Conservation (phyloP, 1,139 yeast genomes). For the Suhomyces ambrosiae region DNA sequence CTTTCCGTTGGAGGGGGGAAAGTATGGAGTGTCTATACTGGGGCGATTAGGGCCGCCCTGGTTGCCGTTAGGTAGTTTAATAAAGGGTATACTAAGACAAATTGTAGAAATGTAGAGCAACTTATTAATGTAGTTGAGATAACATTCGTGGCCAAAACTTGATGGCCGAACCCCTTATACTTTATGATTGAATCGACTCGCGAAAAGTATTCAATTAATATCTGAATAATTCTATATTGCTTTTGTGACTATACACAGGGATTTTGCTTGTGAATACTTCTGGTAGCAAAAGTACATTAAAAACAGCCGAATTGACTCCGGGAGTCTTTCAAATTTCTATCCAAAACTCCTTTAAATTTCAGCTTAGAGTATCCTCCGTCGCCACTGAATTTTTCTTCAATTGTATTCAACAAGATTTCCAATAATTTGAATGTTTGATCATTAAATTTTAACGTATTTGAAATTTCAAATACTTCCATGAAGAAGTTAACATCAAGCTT, state of each 20-base stretch:
- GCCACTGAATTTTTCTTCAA: conserved; percentile 30
- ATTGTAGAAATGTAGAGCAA: conserved; percentile 1
- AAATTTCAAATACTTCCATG: conserved; percentile 43
- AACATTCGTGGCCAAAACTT: too few species aligned
- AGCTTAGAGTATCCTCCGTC: conserved; percentile 22
- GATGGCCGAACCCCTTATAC: too few species aligned
- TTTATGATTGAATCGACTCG: too few species aligned
- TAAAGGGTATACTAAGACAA: neutral
- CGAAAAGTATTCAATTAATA: too few species aligned
- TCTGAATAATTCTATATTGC: too few species aligned
- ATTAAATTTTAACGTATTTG: conserved; percentile 37
- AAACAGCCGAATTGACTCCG: conserved; percentile 35
- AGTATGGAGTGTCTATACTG: conserved; percentile 13
- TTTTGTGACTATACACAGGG: too few species aligned
- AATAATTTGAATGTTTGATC: conserved; percentile 40
- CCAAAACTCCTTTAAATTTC: conserved; percentile 34
- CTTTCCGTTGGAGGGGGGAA: conserved; percentile 16
- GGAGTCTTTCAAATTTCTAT: conserved; percentile 34
- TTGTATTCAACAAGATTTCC: conserved; percentile 35
- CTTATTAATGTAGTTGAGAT: too few species aligned
- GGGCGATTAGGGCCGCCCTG: conserved; percentile 12
- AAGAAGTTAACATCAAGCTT: conserved; percentile 44
- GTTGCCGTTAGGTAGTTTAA: conserved; percentile 1
- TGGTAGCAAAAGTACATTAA: conserved; percentile 10
- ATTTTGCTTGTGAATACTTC: too few species aligned